A percentile compares a stretch with the other conserved stretches of the same genome.
phyloP scores from a whole-genome alignment of 1,139 yeast species.

The Lipomyces yarrowii region DNA sequence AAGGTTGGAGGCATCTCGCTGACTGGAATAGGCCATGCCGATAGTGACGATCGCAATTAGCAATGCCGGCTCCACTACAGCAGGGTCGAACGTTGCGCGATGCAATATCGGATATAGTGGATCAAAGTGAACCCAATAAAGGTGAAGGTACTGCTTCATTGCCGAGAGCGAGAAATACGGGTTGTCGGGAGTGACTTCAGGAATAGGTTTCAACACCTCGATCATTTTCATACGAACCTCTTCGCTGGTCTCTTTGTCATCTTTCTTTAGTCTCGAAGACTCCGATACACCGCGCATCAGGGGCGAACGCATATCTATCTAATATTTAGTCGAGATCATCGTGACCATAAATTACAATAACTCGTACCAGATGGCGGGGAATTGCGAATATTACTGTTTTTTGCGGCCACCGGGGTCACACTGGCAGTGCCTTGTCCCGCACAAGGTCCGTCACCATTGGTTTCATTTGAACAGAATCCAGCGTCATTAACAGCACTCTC shows the following conservation, averaged over 20 bases:
- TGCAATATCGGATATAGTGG: constrained; percentile 47
- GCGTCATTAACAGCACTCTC: not conserved
- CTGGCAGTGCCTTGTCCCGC: not conserved
- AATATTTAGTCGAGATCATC: not conserved
- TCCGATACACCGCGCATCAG: not conserved
- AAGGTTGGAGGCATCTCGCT: constrained; percentile 36
- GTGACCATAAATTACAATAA: not conserved
- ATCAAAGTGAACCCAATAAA: constrained; percentile 44
- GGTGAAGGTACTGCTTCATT: constrained; percentile 35
- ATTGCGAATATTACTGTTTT: constrained; percentile 12
- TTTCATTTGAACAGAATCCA: not conserved
- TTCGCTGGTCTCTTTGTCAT: constrained; percentile 16
- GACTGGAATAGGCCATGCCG: constrained; percentile 45
- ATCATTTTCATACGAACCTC: constrained; percentile 30
- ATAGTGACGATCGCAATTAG: constrained; percentile 44
- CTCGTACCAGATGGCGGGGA: constrained; percentile 16
- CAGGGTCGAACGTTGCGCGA: constrained; percentile 46
- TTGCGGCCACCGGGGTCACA: constrained; percentile 11
- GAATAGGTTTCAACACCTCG: constrained; percentile 30
- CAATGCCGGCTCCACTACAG: constrained; percentile 40
- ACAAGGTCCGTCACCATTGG: not conserved
- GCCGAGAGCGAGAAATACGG: constrained; percentile 30
- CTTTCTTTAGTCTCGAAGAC: not conserved
- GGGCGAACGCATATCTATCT: constrained; percentile 8
- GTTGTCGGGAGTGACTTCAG: constrained; percentile 28